Percentiles rank a stretch among this genome's conserved stretches.
Conservation (phyloP, 2,329 filamentous ascomycete species). For the Pleoardoris graminearum region DNA sequence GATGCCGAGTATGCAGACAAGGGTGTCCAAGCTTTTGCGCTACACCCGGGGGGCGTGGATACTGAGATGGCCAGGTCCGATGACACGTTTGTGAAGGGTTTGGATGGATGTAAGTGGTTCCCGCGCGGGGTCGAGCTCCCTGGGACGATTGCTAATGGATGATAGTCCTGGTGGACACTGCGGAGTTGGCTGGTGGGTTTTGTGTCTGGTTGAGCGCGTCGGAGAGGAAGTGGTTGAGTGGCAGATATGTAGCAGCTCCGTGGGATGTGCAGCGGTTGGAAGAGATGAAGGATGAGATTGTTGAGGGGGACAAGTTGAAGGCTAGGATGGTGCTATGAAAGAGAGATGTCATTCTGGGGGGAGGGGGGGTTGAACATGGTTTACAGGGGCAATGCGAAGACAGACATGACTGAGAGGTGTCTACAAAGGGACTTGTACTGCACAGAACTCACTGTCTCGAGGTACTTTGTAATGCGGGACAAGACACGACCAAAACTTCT, state of each 20-base stretch:
- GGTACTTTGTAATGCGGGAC: too few species aligned
- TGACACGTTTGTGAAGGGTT: not conserved
- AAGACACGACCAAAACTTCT: too few species aligned
- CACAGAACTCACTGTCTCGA: too few species aligned
- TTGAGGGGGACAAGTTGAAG: conserved; percentile 29
- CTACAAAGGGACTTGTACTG: too few species aligned
- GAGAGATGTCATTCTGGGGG: not conserved
- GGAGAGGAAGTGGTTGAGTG: conserved; percentile 25
- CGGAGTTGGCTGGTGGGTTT: conserved; percentile 18
- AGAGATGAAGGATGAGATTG: conserved; percentile 28
- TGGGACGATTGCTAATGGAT: not conserved
- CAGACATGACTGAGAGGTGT: too few species aligned
- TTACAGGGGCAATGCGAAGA: too few species aligned
- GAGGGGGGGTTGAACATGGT: too few species aligned
- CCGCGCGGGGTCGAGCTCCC: not conserved
- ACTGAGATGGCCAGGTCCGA: conserved; percentile 20
- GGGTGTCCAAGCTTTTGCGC: conserved; percentile 25
- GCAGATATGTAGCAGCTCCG: conserved; percentile 25
- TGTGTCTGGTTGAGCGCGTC: conserved; percentile 25
- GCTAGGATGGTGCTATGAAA: conserved; percentile 18
- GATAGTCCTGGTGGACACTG: conserved; percentile 17
- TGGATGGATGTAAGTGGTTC: conserved; percentile 1
- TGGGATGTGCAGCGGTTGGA: conserved; percentile 33
- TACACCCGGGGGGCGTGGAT: conserved; percentile 36
- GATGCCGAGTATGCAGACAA: conserved; percentile 45